Base-by-base conservation (phyloP, 2,329 filamentous ascomycete genomes). In the Xylariomycetidae sp. region DNA sequence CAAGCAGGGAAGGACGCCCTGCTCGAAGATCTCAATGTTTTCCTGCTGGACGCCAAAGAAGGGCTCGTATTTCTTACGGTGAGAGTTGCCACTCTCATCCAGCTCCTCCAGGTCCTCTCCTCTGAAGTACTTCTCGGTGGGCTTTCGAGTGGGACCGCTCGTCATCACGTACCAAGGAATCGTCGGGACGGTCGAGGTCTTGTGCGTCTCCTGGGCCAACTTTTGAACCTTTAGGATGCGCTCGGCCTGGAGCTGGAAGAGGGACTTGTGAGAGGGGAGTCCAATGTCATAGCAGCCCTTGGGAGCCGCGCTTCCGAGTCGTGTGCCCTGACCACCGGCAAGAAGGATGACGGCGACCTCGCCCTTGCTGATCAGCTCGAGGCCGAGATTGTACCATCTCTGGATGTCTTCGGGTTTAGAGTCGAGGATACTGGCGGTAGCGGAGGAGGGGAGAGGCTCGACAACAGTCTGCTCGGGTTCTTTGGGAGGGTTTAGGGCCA, bases 91-190 rank as follows among this genome's bases (percentile, higher is more conserved):
- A 59, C 85, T 68, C n/a, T 51, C 53, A 9, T 43, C 50, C 16
- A 58, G 40, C 28, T 56, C 52, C 12, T 47, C 50, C 5, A 57
- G 41, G 19, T 38, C 41, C 28, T 57, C 46, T 33, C 53, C 55
- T 31, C 51, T 52, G 63, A 98, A 97, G 70, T 92, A 98, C 42
- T 84, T 72, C 70, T 95, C 85, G n/a, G 92, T 98, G 25, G 89
- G 87, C 41, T 79, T 80, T 48, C 89, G 79, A 6, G 92, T 98
- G 28, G 92, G 92, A 4, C 92, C 92, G 54, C 88, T 95, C 53
- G 92, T 98, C 92, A 98, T 98, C 63, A 98, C 88, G 66, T 98
- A 98, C 92, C 92, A 98, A 10, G 92, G 92, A 26, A 97, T 81
- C 19, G 83, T 70, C 27, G 79, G 78, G 34, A 69, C 69, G 43